Base-by-base conservation (phyloP, 202 grass and related monocot genomes). In the Digitaria exilis region DNA sequence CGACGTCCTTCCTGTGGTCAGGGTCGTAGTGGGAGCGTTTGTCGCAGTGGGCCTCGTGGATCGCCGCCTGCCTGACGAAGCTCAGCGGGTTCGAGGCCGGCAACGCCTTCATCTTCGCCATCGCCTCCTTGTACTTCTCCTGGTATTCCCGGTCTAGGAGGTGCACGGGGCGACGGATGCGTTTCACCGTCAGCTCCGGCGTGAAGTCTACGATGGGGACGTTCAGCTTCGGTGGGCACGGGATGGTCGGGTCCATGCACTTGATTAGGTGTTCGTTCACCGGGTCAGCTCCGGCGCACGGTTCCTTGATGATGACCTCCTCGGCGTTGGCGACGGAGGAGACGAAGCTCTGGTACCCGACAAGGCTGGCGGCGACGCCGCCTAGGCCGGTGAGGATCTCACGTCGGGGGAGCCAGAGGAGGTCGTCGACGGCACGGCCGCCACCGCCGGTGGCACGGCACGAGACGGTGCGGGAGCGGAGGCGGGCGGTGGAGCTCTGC, bases 21-120 rank as follows among this genome's bases (percentile, higher is more conserved):
- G n/a, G n/a, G n/a, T n/a, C n/a, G n/a, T n/a, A n/a, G n/a, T n/a
- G n/a, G n/a, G n/a, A n/a, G n/a, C n/a, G n/a, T n/a, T n/a, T n/a
- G n/a, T n/a, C n/a, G n/a, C n/a, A 58, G 51, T 37, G 34, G 71
- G 71, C 48, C 18, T 74, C 9, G 71, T 74, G 28, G 25, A 91
- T 24, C 0, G 49, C 52, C 18, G 89, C 85, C 28, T 91, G 81
- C 22, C 71, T 63, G 31, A 49, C 51, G 81, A 68, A 91, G 69
- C 84, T 91, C 75, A 63, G 80, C 6, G 89, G 89, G 59, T 91
- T 29, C 12, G 62, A 0, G 0, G 14, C 29, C 1, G 49, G 22
- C 21, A 86, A 42, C 24, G 22, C 82, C 86, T 76, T 79, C 89
- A 86, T 85, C 44, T 17, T 63, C 54, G 7, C 16, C 0, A 88